phyloP scores from a whole-genome alignment of 2,329 filamentous ascomycete species.

The Scortechinia acanthostroma region DNA sequence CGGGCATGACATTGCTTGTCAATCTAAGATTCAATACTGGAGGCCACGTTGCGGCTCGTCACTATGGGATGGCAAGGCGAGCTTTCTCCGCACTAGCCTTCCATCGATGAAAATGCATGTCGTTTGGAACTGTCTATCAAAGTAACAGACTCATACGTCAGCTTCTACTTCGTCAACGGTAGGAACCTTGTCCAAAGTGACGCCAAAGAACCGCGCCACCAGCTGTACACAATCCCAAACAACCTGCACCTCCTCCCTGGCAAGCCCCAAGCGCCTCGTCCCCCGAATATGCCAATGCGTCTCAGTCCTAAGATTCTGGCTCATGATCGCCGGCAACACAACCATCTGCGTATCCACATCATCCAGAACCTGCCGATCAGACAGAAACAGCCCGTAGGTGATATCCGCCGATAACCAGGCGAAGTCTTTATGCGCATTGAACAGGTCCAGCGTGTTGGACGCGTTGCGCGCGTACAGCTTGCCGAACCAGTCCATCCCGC shows the following conservation, averaged over 20 bases:
- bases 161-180: conserved; percentile 7
- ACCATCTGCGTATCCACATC: conserved; percentile 30
- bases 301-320: conserved; percentile 29
- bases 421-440: conserved; percentile 5
- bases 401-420: conserved; percentile 32
- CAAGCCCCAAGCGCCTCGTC: conserved; percentile 27
- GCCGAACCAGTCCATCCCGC: conserved; percentile 35
- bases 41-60: too few relatives aligned
- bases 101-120: too few relatives aligned
- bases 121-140: too few relatives aligned
- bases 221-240: conserved; percentile 8
- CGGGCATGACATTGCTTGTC: too few relatives aligned
- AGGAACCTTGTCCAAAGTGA: conserved; percentile 7
- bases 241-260: conserved; percentile 26
- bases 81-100: too few relatives aligned
- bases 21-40: too few relatives aligned
- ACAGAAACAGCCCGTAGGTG: conserved; percentile 34
- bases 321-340: conserved; percentile 30
- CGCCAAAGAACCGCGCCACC: conserved; percentile 6
- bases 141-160: conserved; percentile 5
- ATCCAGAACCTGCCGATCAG: conserved; percentile 29
- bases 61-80: too few relatives aligned
- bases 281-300: conserved; percentile 33
- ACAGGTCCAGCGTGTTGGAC: background rate
- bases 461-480: conserved; percentile 37